A percentile compares a stretch with the other conserved stretches of the same genome.
Conservation (phyloP, 352 stramenopile species). For the Globisporangium yorkense region DNA sequence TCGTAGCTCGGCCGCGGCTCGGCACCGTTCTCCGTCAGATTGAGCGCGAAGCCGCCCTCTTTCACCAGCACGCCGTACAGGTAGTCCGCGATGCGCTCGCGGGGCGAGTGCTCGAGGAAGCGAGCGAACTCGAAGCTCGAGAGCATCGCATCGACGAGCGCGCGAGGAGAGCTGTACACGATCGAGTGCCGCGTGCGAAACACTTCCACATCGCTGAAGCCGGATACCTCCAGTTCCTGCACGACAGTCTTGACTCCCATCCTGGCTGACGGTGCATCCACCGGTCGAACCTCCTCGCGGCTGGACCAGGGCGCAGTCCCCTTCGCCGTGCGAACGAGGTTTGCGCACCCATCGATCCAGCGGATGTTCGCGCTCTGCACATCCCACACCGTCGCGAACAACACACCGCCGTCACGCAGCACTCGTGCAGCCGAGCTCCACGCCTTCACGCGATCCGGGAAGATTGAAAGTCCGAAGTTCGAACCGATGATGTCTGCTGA, state of each 20-base stretch:
- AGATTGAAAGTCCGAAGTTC: conserved; percentile 38
- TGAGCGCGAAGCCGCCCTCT: background rate
- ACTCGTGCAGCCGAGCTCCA: conserved; percentile 27
- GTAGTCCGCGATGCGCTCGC: background rate
- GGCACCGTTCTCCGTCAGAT: background rate
- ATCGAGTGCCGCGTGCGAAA: background rate
- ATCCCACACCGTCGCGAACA: conserved; percentile 38
- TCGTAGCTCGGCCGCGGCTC: background rate
- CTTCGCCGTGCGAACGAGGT: background rate
- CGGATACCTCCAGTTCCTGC: background rate
- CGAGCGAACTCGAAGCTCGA: background rate
- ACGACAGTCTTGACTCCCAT: background rate
- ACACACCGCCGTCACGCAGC: conserved; percentile 31
- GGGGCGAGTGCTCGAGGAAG: background rate
- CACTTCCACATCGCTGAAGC: background rate
- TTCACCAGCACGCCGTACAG: background rate
- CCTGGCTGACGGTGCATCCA: background rate
- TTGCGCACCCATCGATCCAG: conserved; percentile 19
- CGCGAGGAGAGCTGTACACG: no score
- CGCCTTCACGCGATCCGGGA: conserved; percentile 25
- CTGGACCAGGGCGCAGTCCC: background rate
- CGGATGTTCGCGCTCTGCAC: conserved; percentile 28
- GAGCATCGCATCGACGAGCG: background rate
- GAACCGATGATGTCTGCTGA: conserved; percentile 36
- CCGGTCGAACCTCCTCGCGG: no score